Conservation (phyloP, 306 rosid species). For the Ceratonia siliqua region DNA sequence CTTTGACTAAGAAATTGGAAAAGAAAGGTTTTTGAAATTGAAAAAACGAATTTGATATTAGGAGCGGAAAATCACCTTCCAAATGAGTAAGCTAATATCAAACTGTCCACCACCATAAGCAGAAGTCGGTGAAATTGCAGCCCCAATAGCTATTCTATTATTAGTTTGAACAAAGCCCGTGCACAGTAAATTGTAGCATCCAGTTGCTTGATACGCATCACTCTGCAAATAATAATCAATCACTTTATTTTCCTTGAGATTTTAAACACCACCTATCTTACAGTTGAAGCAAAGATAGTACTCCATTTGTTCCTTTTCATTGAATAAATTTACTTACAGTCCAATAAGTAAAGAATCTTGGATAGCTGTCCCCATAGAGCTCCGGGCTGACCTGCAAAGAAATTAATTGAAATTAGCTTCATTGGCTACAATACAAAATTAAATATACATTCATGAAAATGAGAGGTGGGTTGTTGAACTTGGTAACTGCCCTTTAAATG, state of each 20-base stretch:
- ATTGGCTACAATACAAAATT: slow-evolving; percentile 17
- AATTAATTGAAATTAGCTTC: slow-evolving; percentile 46
- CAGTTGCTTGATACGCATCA: slow-evolving; percentile 97
- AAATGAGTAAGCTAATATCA: slow-evolving; percentile 81
- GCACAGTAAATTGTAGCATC: slow-evolving; percentile 90
- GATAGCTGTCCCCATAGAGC: slow-evolving; percentile 89
- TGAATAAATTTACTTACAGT: slow-evolving; percentile 61
- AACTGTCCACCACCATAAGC: slow-evolving; percentile 77
- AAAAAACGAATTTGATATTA: too few species aligned
- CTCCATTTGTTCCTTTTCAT: not conserved
- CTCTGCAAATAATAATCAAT: slow-evolving; percentile 49
- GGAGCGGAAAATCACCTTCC: slow-evolving; percentile 72
- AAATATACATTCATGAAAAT: not conserved
- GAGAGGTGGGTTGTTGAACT: slow-evolving; percentile 55
- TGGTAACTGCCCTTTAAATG: slow-evolving; percentile 43
- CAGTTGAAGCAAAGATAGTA: slow-evolving; percentile 30
- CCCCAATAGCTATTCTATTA: slow-evolving; percentile 84
- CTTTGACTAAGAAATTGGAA: too few species aligned
- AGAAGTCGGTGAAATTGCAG: slow-evolving; percentile 95
- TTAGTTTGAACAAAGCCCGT: slow-evolving; percentile 96
- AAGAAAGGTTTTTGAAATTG: too few species aligned
- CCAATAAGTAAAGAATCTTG: slow-evolving; percentile 97
- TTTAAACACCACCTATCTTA: not conserved
- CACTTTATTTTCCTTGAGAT: not conserved
- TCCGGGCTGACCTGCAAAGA: slow-evolving; percentile 87